A percentile compares a stretch with the other conserved stretches of the same genome.
Evolutionary conservation across 1,139 yeast species (phyloP).

Genomic region (Suhomyces yuchorum): DNA sequence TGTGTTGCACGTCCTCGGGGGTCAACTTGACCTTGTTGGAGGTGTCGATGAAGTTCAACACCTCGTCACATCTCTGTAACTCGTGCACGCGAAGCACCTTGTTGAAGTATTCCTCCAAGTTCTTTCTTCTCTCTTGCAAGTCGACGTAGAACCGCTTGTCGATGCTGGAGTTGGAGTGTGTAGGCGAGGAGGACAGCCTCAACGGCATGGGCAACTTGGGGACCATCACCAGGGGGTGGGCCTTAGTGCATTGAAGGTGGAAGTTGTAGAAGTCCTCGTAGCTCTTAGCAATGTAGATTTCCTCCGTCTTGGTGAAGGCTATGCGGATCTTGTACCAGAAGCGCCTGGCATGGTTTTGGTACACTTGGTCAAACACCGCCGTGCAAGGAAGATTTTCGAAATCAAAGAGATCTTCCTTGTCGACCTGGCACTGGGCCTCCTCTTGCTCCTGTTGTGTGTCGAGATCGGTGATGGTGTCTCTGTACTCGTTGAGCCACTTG

Average conservation of each 20-base stretch:
- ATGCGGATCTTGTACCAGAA: slow-evolving; percentile 25
- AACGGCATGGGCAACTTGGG: slow-evolving; percentile 19
- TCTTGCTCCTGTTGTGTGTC: slow-evolving; percentile 9
- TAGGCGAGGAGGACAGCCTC: slow-evolving; percentile 13
- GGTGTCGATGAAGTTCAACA: slow-evolving; percentile 13
- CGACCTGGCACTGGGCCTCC: slow-evolving; percentile 2
- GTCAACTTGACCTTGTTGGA: slow-evolving; percentile 9
- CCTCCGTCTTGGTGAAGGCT: slow-evolving; percentile 17
- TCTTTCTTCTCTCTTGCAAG: slow-evolving; percentile 16
- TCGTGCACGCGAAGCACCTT: slow-evolving; percentile 9
- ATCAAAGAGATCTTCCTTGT: slow-evolving; percentile 12
- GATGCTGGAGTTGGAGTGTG: slow-evolving; percentile 10
- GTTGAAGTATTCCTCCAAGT: slow-evolving; percentile 17
- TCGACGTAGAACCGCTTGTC: slow-evolving; percentile 15
- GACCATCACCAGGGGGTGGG: slow-evolving; percentile 6
- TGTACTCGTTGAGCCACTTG: slow-evolving; percentile 22
- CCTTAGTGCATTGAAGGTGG: slow-evolving; percentile 16
- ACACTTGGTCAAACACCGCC: slow-evolving; percentile 18
- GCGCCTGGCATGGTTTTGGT: slow-evolving; percentile 18
- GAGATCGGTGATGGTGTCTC: slow-evolving; percentile 11
- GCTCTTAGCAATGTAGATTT: slow-evolving; percentile 20
- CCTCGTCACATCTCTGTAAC: slow-evolving; percentile 11
- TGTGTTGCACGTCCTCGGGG: slow-evolving; percentile 3
- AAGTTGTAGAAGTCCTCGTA: slow-evolving; percentile 27
- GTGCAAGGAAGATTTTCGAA: slow-evolving; percentile 12